Conservation (phyloP, 306 rosid species). For the Castanea mollissima region DNA sequence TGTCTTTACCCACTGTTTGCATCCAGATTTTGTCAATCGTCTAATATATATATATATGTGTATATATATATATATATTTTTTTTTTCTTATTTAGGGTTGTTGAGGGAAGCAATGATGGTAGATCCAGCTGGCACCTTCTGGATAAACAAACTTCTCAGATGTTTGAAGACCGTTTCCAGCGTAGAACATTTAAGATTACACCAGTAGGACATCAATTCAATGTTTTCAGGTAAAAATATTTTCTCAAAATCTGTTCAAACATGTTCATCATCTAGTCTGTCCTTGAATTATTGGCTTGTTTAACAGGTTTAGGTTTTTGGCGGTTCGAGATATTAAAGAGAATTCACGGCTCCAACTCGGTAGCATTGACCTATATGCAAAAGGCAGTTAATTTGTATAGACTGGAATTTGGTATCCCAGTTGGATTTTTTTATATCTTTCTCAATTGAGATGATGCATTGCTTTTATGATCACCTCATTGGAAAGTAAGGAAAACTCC, state of each 20-base stretch:
- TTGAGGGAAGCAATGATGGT: slow-evolving; percentile 79
- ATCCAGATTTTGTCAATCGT: slow-evolving; percentile 8
- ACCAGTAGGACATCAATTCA: slow-evolving; percentile 40
- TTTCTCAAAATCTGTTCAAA: not conserved
- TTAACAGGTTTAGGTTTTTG: slow-evolving; percentile 73
- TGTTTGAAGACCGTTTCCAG: slow-evolving; percentile 65
- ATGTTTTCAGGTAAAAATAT: slow-evolving; percentile 59
- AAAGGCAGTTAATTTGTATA: slow-evolving; percentile 11
- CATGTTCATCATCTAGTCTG: not conserved
- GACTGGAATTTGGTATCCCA: not conserved
- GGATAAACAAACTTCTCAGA: slow-evolving; percentile 65
- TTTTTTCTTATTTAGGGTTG: slow-evolving; percentile 54
- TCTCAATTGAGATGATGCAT: not conserved
- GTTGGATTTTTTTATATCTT: not conserved
- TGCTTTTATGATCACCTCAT: not conserved
- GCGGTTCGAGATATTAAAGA: slow-evolving; percentile 53
- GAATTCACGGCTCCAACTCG: slow-evolving; percentile 74
- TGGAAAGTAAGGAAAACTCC: not conserved
- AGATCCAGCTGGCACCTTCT: slow-evolving; percentile 70
- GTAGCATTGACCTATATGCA: slow-evolving; percentile 79
- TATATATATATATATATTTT: no score
- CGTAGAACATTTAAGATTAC: slow-evolving; percentile 51
- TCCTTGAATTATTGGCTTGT: not conserved
- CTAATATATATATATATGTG: not conserved
- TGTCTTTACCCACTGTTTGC: not conserved